These are phyloP conservation scores for Cytospora mali DNA, from an alignment of 2,329 filamentous ascomycete species.

Conservation along the genomic window DNA sequence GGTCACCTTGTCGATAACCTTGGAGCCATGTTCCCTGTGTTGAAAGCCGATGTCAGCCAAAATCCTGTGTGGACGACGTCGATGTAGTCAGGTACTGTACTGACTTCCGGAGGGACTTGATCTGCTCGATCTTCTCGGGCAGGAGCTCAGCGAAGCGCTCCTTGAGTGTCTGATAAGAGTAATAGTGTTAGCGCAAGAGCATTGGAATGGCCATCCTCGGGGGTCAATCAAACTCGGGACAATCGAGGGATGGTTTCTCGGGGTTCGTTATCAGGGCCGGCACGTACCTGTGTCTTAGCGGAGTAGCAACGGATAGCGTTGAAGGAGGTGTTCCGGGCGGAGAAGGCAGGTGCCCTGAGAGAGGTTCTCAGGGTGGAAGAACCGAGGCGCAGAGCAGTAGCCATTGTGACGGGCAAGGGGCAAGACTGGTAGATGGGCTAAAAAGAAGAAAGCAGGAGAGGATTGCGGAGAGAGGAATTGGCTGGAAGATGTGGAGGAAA, in stretches of 20 bases:
- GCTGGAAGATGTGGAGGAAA: constrained; percentile 37
- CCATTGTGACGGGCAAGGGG: constrained; percentile 65
- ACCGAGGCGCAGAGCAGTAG: constrained; percentile 79
- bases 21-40: constrained; percentile 85
- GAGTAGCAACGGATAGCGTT: constrained; percentile 90
- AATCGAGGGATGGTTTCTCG: background rate
- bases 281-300: constrained; percentile 80
- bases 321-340: constrained; percentile 72
- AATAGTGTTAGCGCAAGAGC: constrained; percentile 32
- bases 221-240: background rate
- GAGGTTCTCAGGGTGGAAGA: constrained; percentile 80
- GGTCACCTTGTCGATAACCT: constrained; percentile 95
- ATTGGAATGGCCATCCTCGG: background rate
- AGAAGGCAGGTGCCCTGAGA: constrained; percentile 67
- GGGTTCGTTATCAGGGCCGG: background rate
- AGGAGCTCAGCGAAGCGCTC: constrained; percentile 97
- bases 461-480: constrained; percentile 38
- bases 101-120: constrained; percentile 97
- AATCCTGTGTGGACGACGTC: constrained; percentile 22
- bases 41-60: constrained; percentile 32
- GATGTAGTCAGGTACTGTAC: constrained; percentile 46
- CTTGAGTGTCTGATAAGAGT: constrained; percentile 76
- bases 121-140: constrained; percentile 93
- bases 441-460: constrained; percentile 41
- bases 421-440: constrained; percentile 33